Evolutionary conservation across 129 eudicot species (phyloP), one percentile per base, ranked within the genome.

Genomic region (Heracleum sosnowskyi): DNA sequence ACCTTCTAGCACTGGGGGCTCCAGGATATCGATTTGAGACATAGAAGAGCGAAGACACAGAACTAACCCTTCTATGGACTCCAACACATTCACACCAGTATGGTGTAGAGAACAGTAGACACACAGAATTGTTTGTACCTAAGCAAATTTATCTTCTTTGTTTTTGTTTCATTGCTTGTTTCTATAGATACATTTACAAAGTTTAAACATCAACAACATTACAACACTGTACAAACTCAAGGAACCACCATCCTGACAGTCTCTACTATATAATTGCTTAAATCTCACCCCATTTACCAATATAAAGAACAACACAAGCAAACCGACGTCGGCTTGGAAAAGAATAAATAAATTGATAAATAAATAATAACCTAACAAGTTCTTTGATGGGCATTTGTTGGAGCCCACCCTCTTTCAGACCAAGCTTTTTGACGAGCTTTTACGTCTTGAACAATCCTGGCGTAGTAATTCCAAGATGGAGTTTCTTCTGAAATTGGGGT

Each of bases 391-490:
- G 29, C 17, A 2, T 60, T 26, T 60, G 15, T 60, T n/a, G 16
- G 68, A 60, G 6, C 6, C 33, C 34, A 26, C 62, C 62, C 1
- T 6, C 11, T 20, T 60, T 10, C 68, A 4, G 68, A 60, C 68
- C 68, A 60, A 60, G 8, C 16, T 60, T 60, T 60, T 26, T 11
- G 15, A 60, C 6, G 4, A 26, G 68, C 68, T 60, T 60, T 66
- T 66, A 16, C 22, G 9, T 15, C 70, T 34, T 69, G 26, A 20
- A 69, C 18, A 18, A 93, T 86, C 78, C 82, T 86, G 11, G 69
- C 82, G 79, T 93, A 93, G 81, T 73, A 93, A 64, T 77, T 46
- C 98, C 98, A 93, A 20, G 90, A 89, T n/a, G 78, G 42, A 80
- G 83, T 84, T 15, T 68, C 75, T 7, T 85, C 85, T 0, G 89